Evolutionary conservation across 768 basidiomycete species (phyloP).

Genomic region (Suillus subaureus): DNA sequence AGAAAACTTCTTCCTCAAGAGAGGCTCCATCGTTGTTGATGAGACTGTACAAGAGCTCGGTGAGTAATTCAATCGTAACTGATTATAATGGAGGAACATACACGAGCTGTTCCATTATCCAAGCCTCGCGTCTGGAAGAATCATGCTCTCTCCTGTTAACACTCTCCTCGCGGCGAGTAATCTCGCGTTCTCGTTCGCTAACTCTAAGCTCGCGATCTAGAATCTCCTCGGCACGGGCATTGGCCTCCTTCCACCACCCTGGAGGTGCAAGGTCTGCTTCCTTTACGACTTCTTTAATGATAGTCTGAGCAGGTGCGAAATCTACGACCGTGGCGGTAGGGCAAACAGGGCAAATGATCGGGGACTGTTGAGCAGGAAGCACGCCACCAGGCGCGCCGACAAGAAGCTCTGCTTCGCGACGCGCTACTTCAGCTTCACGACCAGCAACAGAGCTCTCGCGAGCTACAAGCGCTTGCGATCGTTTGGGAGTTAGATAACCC

Average conservation of each 20-base stretch:
- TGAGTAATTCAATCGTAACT: conserved; percentile 8
- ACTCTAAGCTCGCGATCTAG: conserved; percentile 86
- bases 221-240: conserved; percentile 75
- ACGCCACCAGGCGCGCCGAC: conserved; percentile 85
- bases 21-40: conserved; percentile 69
- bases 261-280: conserved; percentile 79
- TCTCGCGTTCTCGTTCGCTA: conserved; percentile 83
- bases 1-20: conserved; percentile 80
- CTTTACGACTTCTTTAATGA: conserved; percentile 87
- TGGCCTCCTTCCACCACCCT: conserved; percentile 74
- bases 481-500: conserved; percentile 79
- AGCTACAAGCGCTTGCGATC: conserved; percentile 76
- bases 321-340: conserved; percentile 54
- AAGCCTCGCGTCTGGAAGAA: conserved; percentile 81
- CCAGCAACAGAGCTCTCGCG: conserved; percentile 79
- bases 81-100: conserved; percentile 39
- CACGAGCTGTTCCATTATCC: conserved; percentile 95
- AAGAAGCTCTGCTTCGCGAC: conserved; percentile 84
- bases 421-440: conserved; percentile 87
- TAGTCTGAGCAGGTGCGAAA: conserved; percentile 68
- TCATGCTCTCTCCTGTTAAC: conserved; percentile 88
- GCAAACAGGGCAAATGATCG: conserved; percentile 61
- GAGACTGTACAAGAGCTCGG: conserved; percentile 41
- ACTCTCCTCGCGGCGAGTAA: conserved; percentile 81
- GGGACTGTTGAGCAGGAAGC: conserved; percentile 50